phyloP scores from a whole-genome alignment of 345 rosid species.

The Ceriops zippeliana region DNA sequence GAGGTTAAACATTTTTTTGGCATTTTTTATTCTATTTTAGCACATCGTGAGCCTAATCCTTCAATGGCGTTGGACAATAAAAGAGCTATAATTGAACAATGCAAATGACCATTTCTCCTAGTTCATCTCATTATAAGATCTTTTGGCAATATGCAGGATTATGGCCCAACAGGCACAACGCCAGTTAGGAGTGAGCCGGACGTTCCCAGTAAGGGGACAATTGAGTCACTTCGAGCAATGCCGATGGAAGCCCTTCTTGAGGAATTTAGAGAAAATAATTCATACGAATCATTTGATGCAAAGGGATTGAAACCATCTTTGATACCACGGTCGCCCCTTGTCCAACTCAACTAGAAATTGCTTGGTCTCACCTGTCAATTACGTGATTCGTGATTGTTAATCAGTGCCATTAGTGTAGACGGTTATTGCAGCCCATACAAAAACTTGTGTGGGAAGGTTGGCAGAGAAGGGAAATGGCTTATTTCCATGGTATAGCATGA shows the following conservation, averaged over 20 bases:
- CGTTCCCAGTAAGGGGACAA: slow-evolving; percentile 62
- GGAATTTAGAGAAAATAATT: slow-evolving; percentile 78
- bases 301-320: slow-evolving; percentile 73
- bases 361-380: background rate
- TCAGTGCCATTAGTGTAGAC: slow-evolving; percentile 28
- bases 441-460: slow-evolving; percentile 6
- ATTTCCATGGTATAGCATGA: slow-evolving; percentile 4
- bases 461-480: slow-evolving; percentile 12
- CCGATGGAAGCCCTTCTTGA: slow-evolving; percentile 71
- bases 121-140: background rate
- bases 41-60: background rate
- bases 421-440: slow-evolving; percentile 9
- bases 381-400: background rate
- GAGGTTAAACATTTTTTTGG: background rate
- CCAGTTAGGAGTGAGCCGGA: slow-evolving; percentile 70
- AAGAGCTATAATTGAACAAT: no score
- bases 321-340: slow-evolving; percentile 83
- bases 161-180: slow-evolving; percentile 75
- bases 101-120: background rate
- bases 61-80: background rate
- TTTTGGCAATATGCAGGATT: slow-evolving; percentile 47
- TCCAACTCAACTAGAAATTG: slow-evolving; percentile 55
- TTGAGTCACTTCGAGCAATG: slow-evolving; percentile 80
- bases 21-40: background rate
- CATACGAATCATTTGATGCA: slow-evolving; percentile 66